Evolutionary conservation across 2,329 filamentous ascomycete species (phyloP).

Genomic region (Chaetomium sp.): DNA sequence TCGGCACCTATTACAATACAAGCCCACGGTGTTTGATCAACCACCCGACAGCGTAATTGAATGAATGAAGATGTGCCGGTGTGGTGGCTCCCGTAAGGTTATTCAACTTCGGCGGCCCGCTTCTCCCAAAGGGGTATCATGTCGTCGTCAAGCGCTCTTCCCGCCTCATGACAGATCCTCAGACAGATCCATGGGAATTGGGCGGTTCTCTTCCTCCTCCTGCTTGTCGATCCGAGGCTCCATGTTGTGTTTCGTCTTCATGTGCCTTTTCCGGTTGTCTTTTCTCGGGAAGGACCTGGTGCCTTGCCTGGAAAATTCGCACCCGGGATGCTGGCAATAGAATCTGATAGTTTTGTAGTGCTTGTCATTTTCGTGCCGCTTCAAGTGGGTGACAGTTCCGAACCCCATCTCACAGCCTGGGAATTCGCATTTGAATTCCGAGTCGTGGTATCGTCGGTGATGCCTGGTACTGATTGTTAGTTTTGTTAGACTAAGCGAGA

Average conservation of each 20-base stretch:
- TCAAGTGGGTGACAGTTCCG: slow-evolving; percentile 55
- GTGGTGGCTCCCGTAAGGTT: too few species aligned
- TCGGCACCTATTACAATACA: too few species aligned
- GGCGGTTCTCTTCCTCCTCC: slow-evolving; percentile 35
- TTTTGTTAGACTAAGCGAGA: background rate
- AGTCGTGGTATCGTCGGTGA: slow-evolving; percentile 55
- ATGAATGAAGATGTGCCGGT: too few species aligned
- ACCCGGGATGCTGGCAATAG: slow-evolving; percentile 49
- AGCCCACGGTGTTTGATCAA: too few species aligned
- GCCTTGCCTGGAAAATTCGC: slow-evolving; percentile 49
- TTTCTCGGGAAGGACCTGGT: slow-evolving; percentile 55
- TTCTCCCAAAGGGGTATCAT: too few species aligned
- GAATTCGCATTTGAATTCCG: slow-evolving; percentile 40
- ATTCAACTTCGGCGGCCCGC: too few species aligned
- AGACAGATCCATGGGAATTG: slow-evolving; percentile 24
- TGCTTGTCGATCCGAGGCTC: slow-evolving; percentile 37
- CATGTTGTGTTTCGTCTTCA: slow-evolving; percentile 50
- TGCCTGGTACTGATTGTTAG: slow-evolving; percentile 37
- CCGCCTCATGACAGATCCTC: too few species aligned
- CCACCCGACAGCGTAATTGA: too few species aligned
- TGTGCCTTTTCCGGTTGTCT: slow-evolving; percentile 58
- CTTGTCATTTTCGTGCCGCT: slow-evolving; percentile 56
- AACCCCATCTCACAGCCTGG: slow-evolving; percentile 49
- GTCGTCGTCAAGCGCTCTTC: too few species aligned
- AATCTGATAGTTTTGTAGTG: slow-evolving; percentile 55